phyloP scores from a whole-genome alignment of 2,329 filamentous ascomycete genomes.

The Akanthomyces uredinophilus region DNA sequence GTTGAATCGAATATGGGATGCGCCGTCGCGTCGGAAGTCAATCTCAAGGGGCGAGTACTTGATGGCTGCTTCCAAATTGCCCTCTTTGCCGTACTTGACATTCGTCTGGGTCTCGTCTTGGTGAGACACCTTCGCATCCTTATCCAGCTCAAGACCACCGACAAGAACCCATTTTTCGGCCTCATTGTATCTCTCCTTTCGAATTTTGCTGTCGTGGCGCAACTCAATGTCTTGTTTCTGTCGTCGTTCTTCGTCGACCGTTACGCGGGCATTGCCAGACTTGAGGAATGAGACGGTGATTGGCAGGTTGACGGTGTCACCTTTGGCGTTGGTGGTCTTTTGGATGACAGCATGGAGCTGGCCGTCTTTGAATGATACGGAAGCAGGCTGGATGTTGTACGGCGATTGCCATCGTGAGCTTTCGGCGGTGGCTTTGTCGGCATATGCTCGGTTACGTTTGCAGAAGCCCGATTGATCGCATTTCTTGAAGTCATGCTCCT shows the following conservation, averaged over 20 bases:
- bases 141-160: constrained; percentile 70
- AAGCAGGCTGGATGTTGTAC: constrained; percentile 68
- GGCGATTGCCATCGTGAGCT: constrained; percentile 71
- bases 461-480: constrained; percentile 96
- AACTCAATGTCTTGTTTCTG: constrained; percentile 85
- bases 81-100: constrained; percentile 71
- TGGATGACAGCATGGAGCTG: constrained; percentile 74
- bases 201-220: constrained; percentile 73
- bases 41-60: constrained; percentile 77
- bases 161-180: constrained; percentile 81
- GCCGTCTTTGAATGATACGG: constrained; percentile 72
- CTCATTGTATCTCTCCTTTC: constrained; percentile 94
- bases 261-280: constrained; percentile 81
- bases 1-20: constrained; percentile 82
- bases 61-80: constrained; percentile 76
- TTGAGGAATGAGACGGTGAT: constrained; percentile 84
- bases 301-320: constrained; percentile 71
- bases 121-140: constrained; percentile 61
- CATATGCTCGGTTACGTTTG: constrained; percentile 86
- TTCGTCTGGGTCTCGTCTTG: constrained; percentile 65
- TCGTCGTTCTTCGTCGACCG: constrained; percentile 85
- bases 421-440: constrained; percentile 65
- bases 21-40: constrained; percentile 79
- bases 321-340: constrained; percentile 62
- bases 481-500: constrained; percentile 96